Conservation (phyloP, 768 basidiomycete genomes). For the Coprinopsis marcescibilis region DNA sequence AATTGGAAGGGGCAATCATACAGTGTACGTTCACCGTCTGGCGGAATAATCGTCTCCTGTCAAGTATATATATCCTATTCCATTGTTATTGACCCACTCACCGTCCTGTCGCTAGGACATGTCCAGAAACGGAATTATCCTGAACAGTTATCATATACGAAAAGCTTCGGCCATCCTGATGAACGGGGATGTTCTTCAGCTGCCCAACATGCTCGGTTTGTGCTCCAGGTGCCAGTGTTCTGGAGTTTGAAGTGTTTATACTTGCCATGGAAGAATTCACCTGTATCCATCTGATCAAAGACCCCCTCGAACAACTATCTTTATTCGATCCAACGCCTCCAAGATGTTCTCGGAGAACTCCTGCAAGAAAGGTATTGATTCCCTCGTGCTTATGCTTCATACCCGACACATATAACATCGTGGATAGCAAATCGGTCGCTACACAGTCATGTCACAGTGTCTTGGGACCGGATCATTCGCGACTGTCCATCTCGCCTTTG, state of each 20-base stretch:
- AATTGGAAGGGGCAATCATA: constrained; percentile 3
- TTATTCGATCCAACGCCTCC: constrained; percentile 64
- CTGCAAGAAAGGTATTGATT: constrained; percentile 41
- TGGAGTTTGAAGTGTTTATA: not conserved
- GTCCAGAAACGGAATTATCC: constrained; percentile 68
- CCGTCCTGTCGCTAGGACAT: constrained; percentile 43
- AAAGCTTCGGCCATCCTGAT: constrained; percentile 67
- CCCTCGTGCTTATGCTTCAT: not conserved
- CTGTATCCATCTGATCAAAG: constrained; percentile 54
- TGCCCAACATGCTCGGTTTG: constrained; percentile 62
- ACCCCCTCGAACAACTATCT: no score
- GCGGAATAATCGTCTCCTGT: constrained; percentile 73
- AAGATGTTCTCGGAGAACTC: constrained; percentile 26
- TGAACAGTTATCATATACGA: constrained; percentile 65
- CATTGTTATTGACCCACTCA: not conserved
- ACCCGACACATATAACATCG: no score
- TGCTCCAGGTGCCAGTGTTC: not conserved
- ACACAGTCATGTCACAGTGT: constrained; percentile 72
- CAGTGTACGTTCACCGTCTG: constrained; percentile 65
- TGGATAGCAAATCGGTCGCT: constrained; percentile 58
- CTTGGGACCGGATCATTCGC: constrained; percentile 81
- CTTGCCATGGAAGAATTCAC: constrained; percentile 64
- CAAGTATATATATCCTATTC: constrained; percentile 39
- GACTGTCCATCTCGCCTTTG: constrained; percentile 73
- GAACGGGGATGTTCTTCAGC: constrained; percentile 66